Percentiles rank a stretch among this genome's conserved stretches.
Evolutionary conservation across 106 monocot genomes (phyloP).

Genomic region (Narthecium ossifragum): DNA sequence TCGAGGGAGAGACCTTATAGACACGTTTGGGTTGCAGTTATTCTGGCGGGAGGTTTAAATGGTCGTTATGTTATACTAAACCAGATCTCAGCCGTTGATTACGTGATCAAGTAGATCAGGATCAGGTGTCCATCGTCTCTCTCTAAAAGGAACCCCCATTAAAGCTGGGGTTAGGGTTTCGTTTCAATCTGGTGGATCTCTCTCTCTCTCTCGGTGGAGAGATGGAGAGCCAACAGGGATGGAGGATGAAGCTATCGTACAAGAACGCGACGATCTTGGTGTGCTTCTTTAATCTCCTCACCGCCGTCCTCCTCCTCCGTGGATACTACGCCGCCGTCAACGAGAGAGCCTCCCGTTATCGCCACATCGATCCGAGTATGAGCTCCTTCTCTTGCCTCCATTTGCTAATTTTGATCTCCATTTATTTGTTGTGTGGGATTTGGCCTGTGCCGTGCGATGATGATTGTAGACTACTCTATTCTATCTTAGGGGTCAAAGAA

Average conservation of each 20-base stretch:
- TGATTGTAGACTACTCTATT: no score
- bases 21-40: no score
- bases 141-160: no score
- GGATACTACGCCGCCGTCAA: neutral
- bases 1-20: no score
- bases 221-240: neutral
- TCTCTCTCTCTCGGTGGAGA: neutral
- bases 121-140: no score
- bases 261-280: constrained; percentile 5
- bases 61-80: no score
- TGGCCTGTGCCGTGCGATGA: no score
- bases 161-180: no score
- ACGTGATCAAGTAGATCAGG: no score
- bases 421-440: neutral
- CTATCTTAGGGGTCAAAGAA: no score
- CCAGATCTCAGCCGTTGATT: no score
- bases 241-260: neutral
- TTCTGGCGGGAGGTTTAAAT: neutral
- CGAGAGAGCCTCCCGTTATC: neutral
- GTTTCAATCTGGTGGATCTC: no score
- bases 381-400: neutral
- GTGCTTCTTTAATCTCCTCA: neutral
- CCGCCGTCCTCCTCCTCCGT: constrained; percentile 1
- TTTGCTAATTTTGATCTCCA: neutral
- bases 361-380: neutral